Base-by-base conservation (phyloP, 768 basidiomycete genomes). In the Mycena floridula region DNA sequence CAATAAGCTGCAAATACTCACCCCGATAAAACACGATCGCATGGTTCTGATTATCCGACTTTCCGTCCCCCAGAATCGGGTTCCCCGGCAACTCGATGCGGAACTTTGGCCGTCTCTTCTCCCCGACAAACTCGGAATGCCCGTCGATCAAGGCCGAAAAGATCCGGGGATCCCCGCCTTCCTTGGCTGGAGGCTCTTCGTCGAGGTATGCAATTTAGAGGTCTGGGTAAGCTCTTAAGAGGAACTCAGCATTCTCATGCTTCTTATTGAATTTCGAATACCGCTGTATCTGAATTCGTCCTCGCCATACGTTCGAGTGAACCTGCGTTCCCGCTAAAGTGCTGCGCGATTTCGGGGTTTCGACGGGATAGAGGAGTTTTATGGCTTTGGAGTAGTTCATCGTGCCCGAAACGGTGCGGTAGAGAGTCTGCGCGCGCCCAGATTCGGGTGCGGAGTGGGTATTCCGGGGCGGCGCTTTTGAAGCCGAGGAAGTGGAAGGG, bases 301-400 rank as follows among this genome's bases (percentile, higher is more conserved):
- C 95, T 79, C 7, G 93, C 87, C 95, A 98, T 98, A 38, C 93
- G 82, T 65, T 98, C 96, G 40, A 98, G 77, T 64, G 98, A 96
- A 25, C 89, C 96, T 2, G 95, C 96, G 67, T 98, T 98, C 11
- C 94, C 95, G 28, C 96, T 94, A 54, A 92, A 97, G 39, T 86
- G 76, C 66, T 98, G 95, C 15, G 98, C 96, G 39, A 99, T 89
- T 64, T 99, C 96, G 7, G 96, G 96, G 68, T 98, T 70, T 99
- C 96, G 35, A 99, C 96, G 45, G 94, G 91, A 64, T 98, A 95
- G 16, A 99, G 77, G 27, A 99, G 72, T 63, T 99, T 99, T 80
- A 99, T 98, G 11, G 96, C 96, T 71, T 99, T 99, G 53, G 89
- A 83, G 64, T 99, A 98, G 69, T 99, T 99, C 96, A 98, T 98